phyloP scores from a whole-genome alignment of 768 basidiomycete genomes.

The Kwoniella mangroviensis region DNA sequence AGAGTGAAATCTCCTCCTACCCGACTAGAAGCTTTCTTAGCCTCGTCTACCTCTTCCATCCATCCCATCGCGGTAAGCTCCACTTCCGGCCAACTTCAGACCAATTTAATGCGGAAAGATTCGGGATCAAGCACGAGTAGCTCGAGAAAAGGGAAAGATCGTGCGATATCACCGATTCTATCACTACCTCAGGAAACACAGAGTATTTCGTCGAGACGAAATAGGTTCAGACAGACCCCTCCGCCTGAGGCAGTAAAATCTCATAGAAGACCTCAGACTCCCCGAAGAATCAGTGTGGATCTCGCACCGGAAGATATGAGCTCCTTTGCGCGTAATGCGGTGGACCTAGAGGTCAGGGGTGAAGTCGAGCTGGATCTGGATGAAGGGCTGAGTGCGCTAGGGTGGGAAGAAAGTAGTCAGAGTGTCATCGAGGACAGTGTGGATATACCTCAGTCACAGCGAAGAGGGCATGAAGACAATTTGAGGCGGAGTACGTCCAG shows the following conservation, averaged over 20 bases:
- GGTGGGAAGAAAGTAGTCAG: conserved; percentile 21
- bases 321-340: conserved; percentile 34
- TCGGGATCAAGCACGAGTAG: conserved; percentile 18
- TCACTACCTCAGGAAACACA: neutral
- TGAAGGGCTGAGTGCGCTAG: conserved; percentile 18
- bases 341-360: conserved; percentile 27
- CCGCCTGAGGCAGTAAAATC: neutral
- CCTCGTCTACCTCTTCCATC: conserved; percentile 18
- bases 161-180: conserved; percentile 12
- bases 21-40: conserved; percentile 37
- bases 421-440: conserved; percentile 2
- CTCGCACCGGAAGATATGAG: conserved; percentile 39
- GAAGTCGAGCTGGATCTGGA: conserved; percentile 48
- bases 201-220: neutral
- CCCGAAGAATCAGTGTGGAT: conserved; percentile 39
- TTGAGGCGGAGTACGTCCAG: neutral
- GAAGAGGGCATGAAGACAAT: neutral
- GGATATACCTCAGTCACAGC: neutral
- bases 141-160: conserved; percentile 47
- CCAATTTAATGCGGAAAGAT: neutral
- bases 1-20: conserved; percentile 11
- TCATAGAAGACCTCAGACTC: conserved; percentile 21
- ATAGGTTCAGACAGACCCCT: neutral
- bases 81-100: neutral
- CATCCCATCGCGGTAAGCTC: conserved; percentile 9